Percentiles rank a stretch among this genome's conserved stretches.
These are phyloP conservation scores for Prunus mira DNA, from an alignment of 306 rosid genomes.

Conservation along the genomic window DNA sequence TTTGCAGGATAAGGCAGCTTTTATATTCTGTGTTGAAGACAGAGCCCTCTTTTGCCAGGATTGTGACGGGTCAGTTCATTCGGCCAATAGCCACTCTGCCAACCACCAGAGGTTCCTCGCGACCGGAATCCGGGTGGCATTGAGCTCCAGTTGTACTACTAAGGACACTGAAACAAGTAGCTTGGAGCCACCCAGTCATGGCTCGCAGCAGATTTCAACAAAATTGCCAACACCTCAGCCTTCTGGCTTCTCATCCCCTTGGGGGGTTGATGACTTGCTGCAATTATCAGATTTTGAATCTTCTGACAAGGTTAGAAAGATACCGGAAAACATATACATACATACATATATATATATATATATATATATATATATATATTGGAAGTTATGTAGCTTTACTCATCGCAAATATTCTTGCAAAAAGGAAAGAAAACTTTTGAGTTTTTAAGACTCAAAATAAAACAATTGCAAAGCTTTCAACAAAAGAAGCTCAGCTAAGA, in stretches of 20 bases:
- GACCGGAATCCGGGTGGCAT: slow-evolving; percentile 82
- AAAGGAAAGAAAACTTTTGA: too few relatives aligned
- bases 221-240: slow-evolving; percentile 50
- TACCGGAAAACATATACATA: background rate
- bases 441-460: too few relatives aligned
- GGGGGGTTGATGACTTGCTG: slow-evolving; percentile 86
- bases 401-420: background rate
- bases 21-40: slow-evolving; percentile 96
- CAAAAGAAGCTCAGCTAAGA: too few relatives aligned
- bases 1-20: slow-evolving; percentile 86
- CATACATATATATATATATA: too few relatives aligned
- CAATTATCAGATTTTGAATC: slow-evolving; percentile 66
- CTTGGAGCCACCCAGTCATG: slow-evolving; percentile 67
- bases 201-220: slow-evolving; percentile 41
- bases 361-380: too few relatives aligned
- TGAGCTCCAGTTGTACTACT: slow-evolving; percentile 49
- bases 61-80: slow-evolving; percentile 84
- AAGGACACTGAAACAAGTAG: slow-evolving; percentile 46
- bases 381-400: background rate
- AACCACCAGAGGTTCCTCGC: slow-evolving; percentile 97
- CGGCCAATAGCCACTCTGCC: slow-evolving; percentile 69
- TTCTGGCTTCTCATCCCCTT: slow-evolving; percentile 58
- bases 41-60: slow-evolving; percentile 94
- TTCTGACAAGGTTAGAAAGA: slow-evolving; percentile 55
- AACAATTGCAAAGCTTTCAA: too few relatives aligned